Conservation (phyloP, 2,329 filamentous ascomycete species). For the Pyricularia pennisetigena region DNA sequence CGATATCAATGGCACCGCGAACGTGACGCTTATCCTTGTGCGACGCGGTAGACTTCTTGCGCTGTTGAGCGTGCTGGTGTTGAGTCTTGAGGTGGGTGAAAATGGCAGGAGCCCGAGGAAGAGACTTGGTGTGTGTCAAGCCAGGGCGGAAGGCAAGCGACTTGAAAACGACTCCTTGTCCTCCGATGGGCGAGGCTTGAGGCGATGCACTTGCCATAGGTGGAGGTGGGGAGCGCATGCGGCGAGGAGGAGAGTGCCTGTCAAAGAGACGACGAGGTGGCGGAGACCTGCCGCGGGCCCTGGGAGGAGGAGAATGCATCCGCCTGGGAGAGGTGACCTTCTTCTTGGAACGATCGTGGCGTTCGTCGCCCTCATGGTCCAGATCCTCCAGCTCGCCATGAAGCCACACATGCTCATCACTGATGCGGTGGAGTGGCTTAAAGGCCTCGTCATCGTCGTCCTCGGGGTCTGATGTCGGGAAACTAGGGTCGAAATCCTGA, state of each 20-base stretch:
- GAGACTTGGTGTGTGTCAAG: constrained; percentile 71
- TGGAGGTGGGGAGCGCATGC: constrained; percentile 59
- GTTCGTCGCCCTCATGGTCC: constrained; percentile 45
- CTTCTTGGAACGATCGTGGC: constrained; percentile 30
- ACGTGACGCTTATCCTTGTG: constrained; percentile 50
- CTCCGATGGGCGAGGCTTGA: constrained; percentile 31
- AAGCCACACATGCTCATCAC: constrained; percentile 59
- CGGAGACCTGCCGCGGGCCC: constrained; percentile 42
- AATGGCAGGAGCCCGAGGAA: constrained; percentile 68
- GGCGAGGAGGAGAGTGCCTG: constrained; percentile 58
- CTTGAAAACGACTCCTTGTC: constrained; percentile 30
- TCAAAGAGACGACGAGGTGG: constrained; percentile 48
- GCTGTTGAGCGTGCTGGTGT: constrained; percentile 7
- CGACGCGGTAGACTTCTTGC: constrained; percentile 18
- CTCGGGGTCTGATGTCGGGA: constrained; percentile 88
- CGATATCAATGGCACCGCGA: constrained; percentile 92
- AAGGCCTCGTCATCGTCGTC: constrained; percentile 64
- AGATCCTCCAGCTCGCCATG: constrained; percentile 63
- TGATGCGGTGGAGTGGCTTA: constrained; percentile 48
- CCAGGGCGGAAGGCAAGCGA: constrained; percentile 45
- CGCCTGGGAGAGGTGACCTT: constrained; percentile 52
- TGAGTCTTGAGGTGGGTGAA: constrained; percentile 44
- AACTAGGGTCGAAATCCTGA: constrained; percentile 97
- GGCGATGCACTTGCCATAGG: constrained; percentile 40
- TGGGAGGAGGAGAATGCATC: constrained; percentile 44